phyloP scores from a whole-genome alignment of 2,329 filamentous ascomycete genomes.

The Monilinia fructicola region DNA sequence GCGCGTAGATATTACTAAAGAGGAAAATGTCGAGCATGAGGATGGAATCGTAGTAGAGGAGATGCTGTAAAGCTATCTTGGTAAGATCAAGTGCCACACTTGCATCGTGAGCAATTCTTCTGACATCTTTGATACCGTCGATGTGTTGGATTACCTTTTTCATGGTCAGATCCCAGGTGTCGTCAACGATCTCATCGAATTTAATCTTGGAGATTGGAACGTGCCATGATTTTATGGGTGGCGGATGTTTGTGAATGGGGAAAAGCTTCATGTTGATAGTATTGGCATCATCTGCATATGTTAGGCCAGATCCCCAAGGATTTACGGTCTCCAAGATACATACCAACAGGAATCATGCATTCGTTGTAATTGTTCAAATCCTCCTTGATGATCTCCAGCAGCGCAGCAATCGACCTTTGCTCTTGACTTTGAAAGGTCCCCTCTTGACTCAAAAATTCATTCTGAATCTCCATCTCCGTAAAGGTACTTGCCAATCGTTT shows the following conservation, averaged over 20 bases:
- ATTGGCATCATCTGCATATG: constrained; percentile 73
- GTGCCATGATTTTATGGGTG: constrained; percentile 80
- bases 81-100: constrained; percentile 86
- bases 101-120: constrained; percentile 79
- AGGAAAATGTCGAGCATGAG: constrained; percentile 93
- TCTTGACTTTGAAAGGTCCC: constrained; percentile 43
- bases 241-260: constrained; percentile 74
- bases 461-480: constrained; percentile 88
- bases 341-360: constrained; percentile 96
- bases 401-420: constrained; percentile 73
- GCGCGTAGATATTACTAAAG: constrained; percentile 87
- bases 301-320: constrained; percentile 21
- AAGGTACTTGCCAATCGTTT: constrained; percentile 82
- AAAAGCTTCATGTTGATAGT: constrained; percentile 97
- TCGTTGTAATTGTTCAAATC: constrained; percentile 97
- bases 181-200: constrained; percentile 61
- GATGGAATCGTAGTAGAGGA: constrained; percentile 90
- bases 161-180: constrained; percentile 74
- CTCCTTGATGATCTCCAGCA: constrained; percentile 78
- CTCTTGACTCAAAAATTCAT: constrained; percentile 69
- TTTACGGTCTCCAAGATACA: constrained; percentile 38
- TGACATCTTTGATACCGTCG: constrained; percentile 86
- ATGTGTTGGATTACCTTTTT: constrained; percentile 80
- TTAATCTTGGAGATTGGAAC: constrained; percentile 78
- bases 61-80: constrained; percentile 80